Percentiles rank a stretch among this genome's conserved stretches.
These are phyloP conservation scores for Hysterium pulicare DNA, from an alignment of 2,329 filamentous ascomycete species.

Conservation along the genomic window DNA sequence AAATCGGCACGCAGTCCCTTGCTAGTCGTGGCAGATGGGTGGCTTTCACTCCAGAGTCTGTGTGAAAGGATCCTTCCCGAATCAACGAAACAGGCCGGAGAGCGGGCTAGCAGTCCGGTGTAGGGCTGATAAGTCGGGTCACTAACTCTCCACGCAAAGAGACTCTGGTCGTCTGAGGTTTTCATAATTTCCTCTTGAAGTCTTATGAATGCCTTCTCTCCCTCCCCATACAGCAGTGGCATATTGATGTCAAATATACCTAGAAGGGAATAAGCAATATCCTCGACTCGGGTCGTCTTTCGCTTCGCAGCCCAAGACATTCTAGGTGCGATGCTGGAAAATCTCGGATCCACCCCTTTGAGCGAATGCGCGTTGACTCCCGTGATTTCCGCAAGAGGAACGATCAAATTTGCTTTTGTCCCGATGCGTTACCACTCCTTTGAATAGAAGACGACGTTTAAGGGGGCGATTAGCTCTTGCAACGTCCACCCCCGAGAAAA, in stretches of 20 bases:
- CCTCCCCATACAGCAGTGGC: slow-evolving; percentile 21
- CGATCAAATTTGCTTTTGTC: slow-evolving; percentile 1
- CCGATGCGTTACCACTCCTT: slow-evolving; percentile 6
- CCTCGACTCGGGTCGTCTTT: slow-evolving; percentile 14
- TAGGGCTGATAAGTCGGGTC: no score
- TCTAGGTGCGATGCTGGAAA: slow-evolving; percentile 5
- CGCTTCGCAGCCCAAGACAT: slow-evolving; percentile 5
- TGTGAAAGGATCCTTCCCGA: no score
- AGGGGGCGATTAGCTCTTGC: slow-evolving; percentile 44
- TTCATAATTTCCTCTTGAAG: slow-evolving; percentile 12
- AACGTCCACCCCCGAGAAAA: slow-evolving; percentile 10
- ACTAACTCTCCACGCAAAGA: slow-evolving; percentile 7
- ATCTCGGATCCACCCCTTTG: background rate
- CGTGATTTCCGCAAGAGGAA: background rate
- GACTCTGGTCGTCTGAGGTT: slow-evolving; percentile 2
- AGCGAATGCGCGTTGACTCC: background rate
- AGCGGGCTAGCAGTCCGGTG: no score
- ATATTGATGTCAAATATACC: slow-evolving; percentile 22
- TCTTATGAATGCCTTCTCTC: slow-evolving; percentile 5
- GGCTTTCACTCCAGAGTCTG: no score
- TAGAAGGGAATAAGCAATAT: slow-evolving; percentile 22
- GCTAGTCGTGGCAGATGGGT: no score
- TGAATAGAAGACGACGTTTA: slow-evolving; percentile 9
- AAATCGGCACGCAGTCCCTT: no score
- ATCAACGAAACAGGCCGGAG: no score